Conservation (phyloP, 495 filamentous ascomycete genomes). For the Penicillium alfredii region DNA sequence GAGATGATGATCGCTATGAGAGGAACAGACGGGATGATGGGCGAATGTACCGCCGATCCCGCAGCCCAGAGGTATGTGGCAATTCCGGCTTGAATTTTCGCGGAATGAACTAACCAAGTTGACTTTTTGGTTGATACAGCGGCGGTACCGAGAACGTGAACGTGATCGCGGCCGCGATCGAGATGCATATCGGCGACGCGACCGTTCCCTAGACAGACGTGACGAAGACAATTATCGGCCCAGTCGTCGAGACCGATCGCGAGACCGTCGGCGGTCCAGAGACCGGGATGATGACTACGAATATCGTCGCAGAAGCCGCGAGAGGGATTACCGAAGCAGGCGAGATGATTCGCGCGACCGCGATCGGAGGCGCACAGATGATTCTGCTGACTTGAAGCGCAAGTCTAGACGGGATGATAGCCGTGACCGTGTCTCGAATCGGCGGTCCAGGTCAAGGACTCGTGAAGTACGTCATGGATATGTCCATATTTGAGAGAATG, state of each 20-base stretch:
- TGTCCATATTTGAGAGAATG: not conserved
- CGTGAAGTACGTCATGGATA: slow-evolving; percentile 46
- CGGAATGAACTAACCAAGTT: slow-evolving; percentile 27
- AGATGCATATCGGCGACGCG: slow-evolving; percentile 61
- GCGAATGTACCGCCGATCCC: slow-evolving; percentile 56
- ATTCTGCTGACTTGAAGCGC: slow-evolving; percentile 67
- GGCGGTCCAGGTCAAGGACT: slow-evolving; percentile 37
- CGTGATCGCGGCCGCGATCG: slow-evolving; percentile 51
- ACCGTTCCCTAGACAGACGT: slow-evolving; percentile 65
- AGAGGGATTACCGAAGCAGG: slow-evolving; percentile 67
- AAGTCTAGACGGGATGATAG: slow-evolving; percentile 64
- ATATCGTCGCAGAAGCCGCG: slow-evolving; percentile 60
- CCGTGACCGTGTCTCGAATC: slow-evolving; percentile 46
- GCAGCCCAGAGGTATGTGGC: slow-evolving; percentile 64
- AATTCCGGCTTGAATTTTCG: not conserved
- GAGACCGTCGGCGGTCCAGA: slow-evolving; percentile 56
- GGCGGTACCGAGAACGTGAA: slow-evolving; percentile 55
- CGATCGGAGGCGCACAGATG: slow-evolving; percentile 61
- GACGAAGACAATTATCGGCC: slow-evolving; percentile 64
- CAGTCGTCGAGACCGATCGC: slow-evolving; percentile 55
- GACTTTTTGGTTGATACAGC: slow-evolving; percentile 35
- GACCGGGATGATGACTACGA: slow-evolving; percentile 56
- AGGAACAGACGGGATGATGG: slow-evolving; percentile 58
- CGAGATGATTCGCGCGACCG: slow-evolving; percentile 77
- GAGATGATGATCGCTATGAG: slow-evolving; percentile 73